These are phyloP conservation scores for Malassezia pachydermatis DNA, from an alignment of 1,284 basidiomycete genomes.

Conservation along the genomic window DNA sequence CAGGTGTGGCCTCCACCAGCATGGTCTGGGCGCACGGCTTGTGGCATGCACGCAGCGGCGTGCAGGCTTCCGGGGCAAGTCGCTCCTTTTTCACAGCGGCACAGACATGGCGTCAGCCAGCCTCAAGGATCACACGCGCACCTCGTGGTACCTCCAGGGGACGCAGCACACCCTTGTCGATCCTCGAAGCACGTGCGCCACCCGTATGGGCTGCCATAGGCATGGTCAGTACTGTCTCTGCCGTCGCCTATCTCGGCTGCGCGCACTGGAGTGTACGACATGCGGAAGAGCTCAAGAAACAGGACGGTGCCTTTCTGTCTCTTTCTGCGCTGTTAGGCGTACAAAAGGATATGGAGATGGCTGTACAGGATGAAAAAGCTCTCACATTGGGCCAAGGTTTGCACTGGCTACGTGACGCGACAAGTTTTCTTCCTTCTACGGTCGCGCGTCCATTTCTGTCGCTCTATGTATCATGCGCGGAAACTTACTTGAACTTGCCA, in stretches of 20 bases:
- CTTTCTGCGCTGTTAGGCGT: constrained; percentile 1
- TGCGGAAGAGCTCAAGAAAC: not conserved
- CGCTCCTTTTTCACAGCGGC: too few species aligned
- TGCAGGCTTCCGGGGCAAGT: too few species aligned
- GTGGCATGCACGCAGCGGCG: too few species aligned
- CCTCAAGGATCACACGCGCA: too few species aligned
- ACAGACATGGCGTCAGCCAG: too few species aligned
- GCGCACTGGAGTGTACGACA: not conserved
- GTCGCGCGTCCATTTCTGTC: not conserved
- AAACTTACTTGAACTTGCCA: constrained; percentile 25
- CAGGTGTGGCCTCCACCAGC: too few species aligned
- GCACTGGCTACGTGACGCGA: not conserved
- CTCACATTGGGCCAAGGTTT: not conserved
- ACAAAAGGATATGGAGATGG: not conserved
- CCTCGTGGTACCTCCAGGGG: too few species aligned
- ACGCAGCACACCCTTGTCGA: too few species aligned
- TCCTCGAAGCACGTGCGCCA: too few species aligned
- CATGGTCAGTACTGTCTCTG: not conserved
- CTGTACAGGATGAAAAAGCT: not conserved
- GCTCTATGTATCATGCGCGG: constrained; percentile 17
- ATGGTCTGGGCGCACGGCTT: too few species aligned
- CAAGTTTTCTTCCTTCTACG: not conserved
- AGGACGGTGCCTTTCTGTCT: not conserved
- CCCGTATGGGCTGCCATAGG: not conserved
- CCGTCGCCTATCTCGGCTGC: not conserved